phyloP scores from a whole-genome alignment of 2,329 filamentous ascomycete species.

The Leptographium radiaticola region DNA sequence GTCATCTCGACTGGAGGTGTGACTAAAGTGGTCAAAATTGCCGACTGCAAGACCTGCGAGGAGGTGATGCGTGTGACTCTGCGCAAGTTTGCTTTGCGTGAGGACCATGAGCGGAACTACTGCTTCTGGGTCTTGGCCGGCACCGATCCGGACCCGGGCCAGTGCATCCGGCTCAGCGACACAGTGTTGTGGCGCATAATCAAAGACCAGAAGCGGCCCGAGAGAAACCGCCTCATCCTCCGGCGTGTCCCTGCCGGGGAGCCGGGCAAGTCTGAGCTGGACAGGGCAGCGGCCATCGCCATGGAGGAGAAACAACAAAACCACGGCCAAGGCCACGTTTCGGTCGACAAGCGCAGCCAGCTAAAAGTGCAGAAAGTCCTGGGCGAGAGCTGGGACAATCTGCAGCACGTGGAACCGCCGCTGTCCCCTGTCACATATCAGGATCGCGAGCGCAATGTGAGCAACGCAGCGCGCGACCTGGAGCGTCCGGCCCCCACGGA shows the following conservation, averaged over 20 bases:
- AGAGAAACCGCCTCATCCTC: constrained; percentile 82
- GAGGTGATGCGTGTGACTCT: constrained; percentile 85
- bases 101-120: constrained; percentile 87
- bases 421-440: constrained; percentile 67
- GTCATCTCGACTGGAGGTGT: constrained; percentile 87
- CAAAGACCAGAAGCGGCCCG: constrained; percentile 70
- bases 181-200: constrained; percentile 84
- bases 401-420: constrained; percentile 54
- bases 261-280: constrained; percentile 74
- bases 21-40: constrained; percentile 88
- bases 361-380: constrained; percentile 80
- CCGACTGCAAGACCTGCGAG: constrained; percentile 80
- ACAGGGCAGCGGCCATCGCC: constrained; percentile 78
- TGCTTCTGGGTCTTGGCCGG: constrained; percentile 92
- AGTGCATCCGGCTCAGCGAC: constrained; percentile 74
- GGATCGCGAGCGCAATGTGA: constrained; percentile 55
- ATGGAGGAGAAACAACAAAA: constrained; percentile 72
- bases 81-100: constrained; percentile 74
- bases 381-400: constrained; percentile 74
- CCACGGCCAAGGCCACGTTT: constrained; percentile 50
- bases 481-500: constrained; percentile 41
- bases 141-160: constrained; percentile 65
- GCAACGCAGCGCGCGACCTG: constrained; percentile 43
- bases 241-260: constrained; percentile 86
- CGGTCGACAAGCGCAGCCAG: constrained; percentile 63